A percentile compares a stretch with the other conserved stretches of the same genome.
Evolutionary conservation across 768 basidiomycete species (phyloP).

Genomic region (Xerocomellus intermedius): DNA sequence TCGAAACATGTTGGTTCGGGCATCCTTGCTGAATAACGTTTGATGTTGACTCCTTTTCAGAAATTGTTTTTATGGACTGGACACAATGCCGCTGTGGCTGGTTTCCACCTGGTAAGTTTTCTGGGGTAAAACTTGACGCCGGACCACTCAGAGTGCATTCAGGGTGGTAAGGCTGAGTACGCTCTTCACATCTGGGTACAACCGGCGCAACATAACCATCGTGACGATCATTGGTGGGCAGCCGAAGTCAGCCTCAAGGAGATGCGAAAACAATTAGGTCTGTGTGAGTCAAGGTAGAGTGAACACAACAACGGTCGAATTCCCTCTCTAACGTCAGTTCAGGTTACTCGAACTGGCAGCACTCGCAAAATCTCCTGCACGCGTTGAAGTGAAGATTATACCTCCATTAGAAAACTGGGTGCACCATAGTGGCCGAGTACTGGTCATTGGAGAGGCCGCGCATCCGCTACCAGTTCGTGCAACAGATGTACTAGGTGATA

Average conservation of each 20-base stretch:
- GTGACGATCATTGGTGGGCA: conserved; percentile 35
- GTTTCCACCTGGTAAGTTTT: conserved; percentile 23
- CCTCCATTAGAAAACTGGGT: conserved; percentile 47
- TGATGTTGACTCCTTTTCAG: conserved; percentile 8
- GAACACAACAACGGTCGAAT: not conserved
- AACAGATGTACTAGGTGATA: not conserved
- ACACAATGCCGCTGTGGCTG: conserved; percentile 21
- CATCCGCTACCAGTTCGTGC: conserved; percentile 52
- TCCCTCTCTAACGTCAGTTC: not conserved
- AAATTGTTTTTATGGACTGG: conserved; percentile 19
- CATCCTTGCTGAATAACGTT: not conserved
- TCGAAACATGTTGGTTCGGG: conserved; percentile 15
- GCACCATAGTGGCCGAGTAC: conserved; percentile 45
- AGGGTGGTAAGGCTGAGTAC: conserved; percentile 42
- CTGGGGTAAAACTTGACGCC: not conserved
- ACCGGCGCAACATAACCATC: conserved; percentile 26
- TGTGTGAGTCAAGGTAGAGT: conserved; percentile 40
- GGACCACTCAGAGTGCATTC: conserved; percentile 5
- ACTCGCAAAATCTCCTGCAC: conserved; percentile 33
- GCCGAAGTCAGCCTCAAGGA: conserved; percentile 33
- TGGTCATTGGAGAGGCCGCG: conserved; percentile 60
- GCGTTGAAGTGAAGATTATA: conserved; percentile 40
- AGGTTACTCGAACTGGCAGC: conserved; percentile 41
- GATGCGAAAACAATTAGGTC: conserved; percentile 28
- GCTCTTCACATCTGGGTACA: conserved; percentile 27